A percentile compares a stretch with the other conserved stretches of the same genome.
phyloP scores from a whole-genome alignment of 73 alveolate species.

The Tetrahymena malaccensis region DNA sequence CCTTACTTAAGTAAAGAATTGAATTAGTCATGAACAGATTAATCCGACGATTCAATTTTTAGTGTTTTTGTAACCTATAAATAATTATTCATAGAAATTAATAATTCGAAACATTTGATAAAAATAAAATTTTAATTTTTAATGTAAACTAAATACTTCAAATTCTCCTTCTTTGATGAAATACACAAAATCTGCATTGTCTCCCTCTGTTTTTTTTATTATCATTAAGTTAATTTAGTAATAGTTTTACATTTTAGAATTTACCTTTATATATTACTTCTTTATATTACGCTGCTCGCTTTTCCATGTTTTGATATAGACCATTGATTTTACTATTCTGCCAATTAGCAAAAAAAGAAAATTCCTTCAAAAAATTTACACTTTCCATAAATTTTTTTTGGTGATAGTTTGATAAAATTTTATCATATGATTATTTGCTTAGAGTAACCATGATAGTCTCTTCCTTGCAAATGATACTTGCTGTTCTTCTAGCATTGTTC shows the following conservation, averaged over 20 bases:
- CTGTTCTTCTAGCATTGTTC: constrained; percentile 79
- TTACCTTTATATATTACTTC: neutral
- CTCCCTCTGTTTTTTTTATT: neutral
- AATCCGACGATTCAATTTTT: neutral
- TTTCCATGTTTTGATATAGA: neutral
- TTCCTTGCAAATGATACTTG: constrained; percentile 78
- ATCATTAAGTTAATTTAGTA: no score
- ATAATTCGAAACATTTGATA: neutral
- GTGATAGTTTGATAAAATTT: constrained; percentile 27
- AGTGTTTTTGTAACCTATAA: neutral
- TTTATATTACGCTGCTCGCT: neutral
- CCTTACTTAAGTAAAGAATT: neutral
- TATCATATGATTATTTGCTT: constrained; percentile 52
- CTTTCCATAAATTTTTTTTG: neutral
- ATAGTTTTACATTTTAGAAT: neutral
- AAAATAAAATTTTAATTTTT: neutral
- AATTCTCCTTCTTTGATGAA: neutral
- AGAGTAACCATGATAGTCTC: constrained; percentile 77
- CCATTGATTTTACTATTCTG: neutral
- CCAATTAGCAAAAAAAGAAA: neutral
- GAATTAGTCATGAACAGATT: neutral
- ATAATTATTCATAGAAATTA: neutral
- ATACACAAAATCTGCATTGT: neutral
- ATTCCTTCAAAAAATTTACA: neutral
- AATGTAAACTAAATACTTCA: neutral